Conservation (phyloP, 495 filamentous ascomycete genomes). For the Lepidopterella palustris region DNA sequence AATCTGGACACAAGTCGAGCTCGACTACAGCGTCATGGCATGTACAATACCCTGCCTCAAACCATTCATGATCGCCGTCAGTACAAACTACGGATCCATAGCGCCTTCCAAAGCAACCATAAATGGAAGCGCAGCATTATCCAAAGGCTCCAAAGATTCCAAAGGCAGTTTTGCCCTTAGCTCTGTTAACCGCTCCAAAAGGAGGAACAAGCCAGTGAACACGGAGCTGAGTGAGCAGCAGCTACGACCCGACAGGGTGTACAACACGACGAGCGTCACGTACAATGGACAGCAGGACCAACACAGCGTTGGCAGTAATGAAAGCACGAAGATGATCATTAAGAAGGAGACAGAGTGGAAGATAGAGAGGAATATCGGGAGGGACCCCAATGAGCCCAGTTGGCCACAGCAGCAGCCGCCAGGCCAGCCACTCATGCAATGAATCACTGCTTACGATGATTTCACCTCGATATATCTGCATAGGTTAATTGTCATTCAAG, state of each 20-base stretch:
- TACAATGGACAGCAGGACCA: background rate
- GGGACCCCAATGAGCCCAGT: background rate
- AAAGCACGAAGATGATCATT: background rate
- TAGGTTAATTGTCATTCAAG: too few relatives aligned
- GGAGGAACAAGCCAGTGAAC: background rate
- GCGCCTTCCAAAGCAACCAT: background rate
- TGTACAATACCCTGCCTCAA: slow-evolving; percentile 2
- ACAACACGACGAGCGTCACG: background rate
- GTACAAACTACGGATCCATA: background rate
- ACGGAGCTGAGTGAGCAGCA: background rate
- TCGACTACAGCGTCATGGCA: slow-evolving; percentile 5
- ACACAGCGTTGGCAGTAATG: background rate
- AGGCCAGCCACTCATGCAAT: too few relatives aligned
- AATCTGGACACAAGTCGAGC: slow-evolving; percentile 1
- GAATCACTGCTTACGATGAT: too few relatives aligned
- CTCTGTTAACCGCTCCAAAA: background rate
- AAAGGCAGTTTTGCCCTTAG: background rate
- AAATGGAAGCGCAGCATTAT: background rate
- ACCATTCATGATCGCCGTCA: slow-evolving; percentile 2
- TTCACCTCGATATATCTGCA: too few relatives aligned
- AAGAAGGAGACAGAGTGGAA: background rate
- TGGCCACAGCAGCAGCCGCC: background rate
- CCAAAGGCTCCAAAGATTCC: background rate
- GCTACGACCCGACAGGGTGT: background rate
- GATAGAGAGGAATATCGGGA: background rate